Conservation (phyloP, 2,329 filamentous ascomycete genomes). For the Fusarium transvaalense region DNA sequence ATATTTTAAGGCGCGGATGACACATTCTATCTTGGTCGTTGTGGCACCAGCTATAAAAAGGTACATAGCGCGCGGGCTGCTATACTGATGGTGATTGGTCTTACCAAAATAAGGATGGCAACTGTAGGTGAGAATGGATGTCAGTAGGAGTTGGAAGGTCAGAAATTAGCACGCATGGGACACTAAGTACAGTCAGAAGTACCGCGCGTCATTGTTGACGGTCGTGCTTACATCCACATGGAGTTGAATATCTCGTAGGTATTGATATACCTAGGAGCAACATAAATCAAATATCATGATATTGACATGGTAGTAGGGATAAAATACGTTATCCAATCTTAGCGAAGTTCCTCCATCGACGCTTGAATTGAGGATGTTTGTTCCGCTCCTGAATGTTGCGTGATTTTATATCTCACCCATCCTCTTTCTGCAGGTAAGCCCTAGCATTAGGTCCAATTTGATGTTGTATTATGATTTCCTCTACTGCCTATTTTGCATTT, state of each 20-base stretch:
- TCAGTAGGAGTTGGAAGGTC: not conserved
- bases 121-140: too few species aligned
- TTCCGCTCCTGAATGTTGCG: too few species aligned
- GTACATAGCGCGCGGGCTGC: not conserved
- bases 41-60: too few species aligned
- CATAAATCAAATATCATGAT: not conserved
- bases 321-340: too few species aligned
- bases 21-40: not conserved
- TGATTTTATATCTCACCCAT: not conserved
- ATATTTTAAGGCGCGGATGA: not conserved
- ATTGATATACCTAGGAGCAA: too few species aligned
- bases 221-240: not conserved
- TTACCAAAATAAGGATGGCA: not conserved
- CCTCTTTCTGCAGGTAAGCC: not conserved
- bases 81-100: not conserved
- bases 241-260: accelerated
- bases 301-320: too few species aligned
- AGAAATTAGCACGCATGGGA: not conserved
- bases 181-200: not conserved
- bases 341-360: too few species aligned
- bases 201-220: too few species aligned
- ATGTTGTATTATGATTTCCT: not conserved
- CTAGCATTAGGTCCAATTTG: not conserved
- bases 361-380: too few species aligned
- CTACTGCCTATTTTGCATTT: too few species aligned